phyloP scores from a whole-genome alignment of 805 yeast species.

The Barnettozyma vustinii region DNA sequence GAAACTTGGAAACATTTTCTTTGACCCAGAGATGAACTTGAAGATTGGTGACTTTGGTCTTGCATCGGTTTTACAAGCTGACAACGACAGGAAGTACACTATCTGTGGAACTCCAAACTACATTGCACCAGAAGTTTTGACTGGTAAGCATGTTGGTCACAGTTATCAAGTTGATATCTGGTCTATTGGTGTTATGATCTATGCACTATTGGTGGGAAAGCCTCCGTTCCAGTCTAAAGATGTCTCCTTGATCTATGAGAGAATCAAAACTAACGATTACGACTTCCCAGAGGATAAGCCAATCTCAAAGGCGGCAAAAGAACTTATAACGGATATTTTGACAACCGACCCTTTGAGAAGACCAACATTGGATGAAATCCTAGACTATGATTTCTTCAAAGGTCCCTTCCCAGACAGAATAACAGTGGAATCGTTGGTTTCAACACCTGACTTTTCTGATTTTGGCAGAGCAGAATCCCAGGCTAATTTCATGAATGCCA shows the following conservation, averaged over 20 bases:
- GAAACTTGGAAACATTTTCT: conserved; percentile 91
- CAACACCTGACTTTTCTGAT: conserved; percentile 53
- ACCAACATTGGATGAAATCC: conserved; percentile 73
- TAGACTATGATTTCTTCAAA: conserved; percentile 81
- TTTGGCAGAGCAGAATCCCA: conserved; percentile 58
- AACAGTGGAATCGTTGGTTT: conserved; percentile 54
- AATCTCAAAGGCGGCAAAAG: conserved; percentile 67
- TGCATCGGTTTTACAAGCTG: conserved; percentile 83
- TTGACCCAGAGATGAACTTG: conserved; percentile 89
- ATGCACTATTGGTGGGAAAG: conserved; percentile 85
- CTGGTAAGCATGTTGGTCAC: conserved; percentile 85
- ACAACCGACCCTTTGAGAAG: conserved; percentile 74
- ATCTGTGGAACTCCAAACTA: conserved; percentile 99
- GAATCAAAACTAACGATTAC: conserved; percentile 80
- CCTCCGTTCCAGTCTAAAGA: conserved; percentile 98
- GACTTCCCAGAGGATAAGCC: conserved; percentile 65
- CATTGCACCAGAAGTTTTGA: conserved; percentile 95
- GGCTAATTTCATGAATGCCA: conserved; percentile 60
- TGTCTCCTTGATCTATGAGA: conserved; percentile 85
- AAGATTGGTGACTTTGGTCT: conserved; percentile 97
- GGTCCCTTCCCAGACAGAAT: conserved; percentile 77
- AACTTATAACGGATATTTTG: conserved; percentile 66
- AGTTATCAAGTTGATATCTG: conserved; percentile 93
- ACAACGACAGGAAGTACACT: conserved; percentile 76
- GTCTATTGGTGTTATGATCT: conserved; percentile 97